phyloP scores from a whole-genome alignment of 2,329 filamentous ascomycete species.

The Colletotrichum sp. region DNA sequence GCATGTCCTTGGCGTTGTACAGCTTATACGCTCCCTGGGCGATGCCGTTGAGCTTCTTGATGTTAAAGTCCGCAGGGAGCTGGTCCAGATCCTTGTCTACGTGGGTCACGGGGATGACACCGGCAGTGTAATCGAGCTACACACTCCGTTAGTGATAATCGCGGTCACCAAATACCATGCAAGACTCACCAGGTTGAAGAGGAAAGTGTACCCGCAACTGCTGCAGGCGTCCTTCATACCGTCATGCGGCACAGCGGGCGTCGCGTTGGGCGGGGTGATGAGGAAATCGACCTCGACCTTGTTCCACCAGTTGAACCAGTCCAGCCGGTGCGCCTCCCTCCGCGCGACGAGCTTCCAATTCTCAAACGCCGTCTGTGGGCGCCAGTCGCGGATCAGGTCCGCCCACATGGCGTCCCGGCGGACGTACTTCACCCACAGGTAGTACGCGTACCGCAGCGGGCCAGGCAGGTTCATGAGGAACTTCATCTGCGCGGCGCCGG shows the following conservation, averaged over 20 bases:
- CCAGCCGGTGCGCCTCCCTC: slow-evolving; percentile 77
- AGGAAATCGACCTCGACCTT: slow-evolving; percentile 76
- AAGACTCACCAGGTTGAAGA: slow-evolving; percentile 80
- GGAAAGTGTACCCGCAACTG: slow-evolving; percentile 90
- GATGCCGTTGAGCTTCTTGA: slow-evolving; percentile 76
- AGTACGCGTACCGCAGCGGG: slow-evolving; percentile 83
- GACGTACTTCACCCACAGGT: slow-evolving; percentile 87
- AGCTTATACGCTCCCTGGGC: slow-evolving; percentile 84
- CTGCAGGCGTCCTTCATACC: slow-evolving; percentile 87
- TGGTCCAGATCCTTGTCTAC: slow-evolving; percentile 75
- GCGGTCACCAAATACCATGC: slow-evolving; percentile 1
- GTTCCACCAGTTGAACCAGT: slow-evolving; percentile 89
- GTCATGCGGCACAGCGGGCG: slow-evolving; percentile 84
- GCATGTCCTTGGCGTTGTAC: slow-evolving; percentile 84
- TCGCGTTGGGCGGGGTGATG: slow-evolving; percentile 85
- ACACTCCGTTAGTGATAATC: not conserved
- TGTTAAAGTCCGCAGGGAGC: slow-evolving; percentile 64
- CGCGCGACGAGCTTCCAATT: slow-evolving; percentile 82
- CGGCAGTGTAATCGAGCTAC: slow-evolving; percentile 83
- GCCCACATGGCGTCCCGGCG: slow-evolving; percentile 80
- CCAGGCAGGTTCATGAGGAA: slow-evolving; percentile 76
- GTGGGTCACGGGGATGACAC: slow-evolving; percentile 84
- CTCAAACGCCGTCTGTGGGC: slow-evolving; percentile 74
- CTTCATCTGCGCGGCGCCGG: slow-evolving; percentile 76
- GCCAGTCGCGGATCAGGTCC: slow-evolving; percentile 74